A percentile compares a stretch with the other conserved stretches of the same genome.
Evolutionary conservation across 176 grass and related monocot genomes (phyloP).

Genomic region (Musa schizocarpa): DNA sequence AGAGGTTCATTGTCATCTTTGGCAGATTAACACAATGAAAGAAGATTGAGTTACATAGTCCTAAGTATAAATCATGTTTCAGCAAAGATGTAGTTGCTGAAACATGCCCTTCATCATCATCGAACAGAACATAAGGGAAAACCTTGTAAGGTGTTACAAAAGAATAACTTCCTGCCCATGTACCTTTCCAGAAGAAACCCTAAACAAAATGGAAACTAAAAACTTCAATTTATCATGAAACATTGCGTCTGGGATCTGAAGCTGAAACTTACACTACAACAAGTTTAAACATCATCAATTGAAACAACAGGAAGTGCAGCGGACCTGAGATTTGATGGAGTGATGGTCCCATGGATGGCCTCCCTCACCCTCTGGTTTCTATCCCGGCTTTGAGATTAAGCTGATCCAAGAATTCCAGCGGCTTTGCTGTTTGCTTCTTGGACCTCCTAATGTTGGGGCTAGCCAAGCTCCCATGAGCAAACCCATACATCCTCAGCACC

Average conservation of each 20-base stretch:
- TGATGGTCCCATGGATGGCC: background rate
- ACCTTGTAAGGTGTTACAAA: background rate
- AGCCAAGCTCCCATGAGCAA: slow-evolving; percentile 48
- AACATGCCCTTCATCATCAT: background rate
- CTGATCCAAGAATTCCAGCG: slow-evolving; percentile 52
- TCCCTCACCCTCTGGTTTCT: slow-evolving; percentile 11
- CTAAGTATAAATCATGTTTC: background rate
- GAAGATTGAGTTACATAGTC: background rate
- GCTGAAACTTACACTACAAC: slow-evolving; percentile 1
- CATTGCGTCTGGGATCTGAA: background rate
- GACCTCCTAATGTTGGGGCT: slow-evolving; percentile 67
- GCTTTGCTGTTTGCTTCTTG: slow-evolving; percentile 51
- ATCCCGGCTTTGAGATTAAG: slow-evolving; percentile 60
- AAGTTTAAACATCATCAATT: background rate
- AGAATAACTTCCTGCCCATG: background rate
- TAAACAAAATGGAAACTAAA: background rate
- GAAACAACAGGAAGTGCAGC: background rate
- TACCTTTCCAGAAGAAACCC: background rate
- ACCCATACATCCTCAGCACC: slow-evolving; percentile 70
- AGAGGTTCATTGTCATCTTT: too few relatives aligned
- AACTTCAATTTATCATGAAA: background rate
- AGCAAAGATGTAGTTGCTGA: background rate
- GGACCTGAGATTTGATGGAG: background rate
- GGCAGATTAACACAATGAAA: too few relatives aligned
- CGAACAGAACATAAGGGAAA: background rate